Evolutionary conservation across 2,329 filamentous ascomycete species (phyloP), one percentile per base, ranked within the genome.

Genomic region (Rhynchosporium agropyri): DNA sequence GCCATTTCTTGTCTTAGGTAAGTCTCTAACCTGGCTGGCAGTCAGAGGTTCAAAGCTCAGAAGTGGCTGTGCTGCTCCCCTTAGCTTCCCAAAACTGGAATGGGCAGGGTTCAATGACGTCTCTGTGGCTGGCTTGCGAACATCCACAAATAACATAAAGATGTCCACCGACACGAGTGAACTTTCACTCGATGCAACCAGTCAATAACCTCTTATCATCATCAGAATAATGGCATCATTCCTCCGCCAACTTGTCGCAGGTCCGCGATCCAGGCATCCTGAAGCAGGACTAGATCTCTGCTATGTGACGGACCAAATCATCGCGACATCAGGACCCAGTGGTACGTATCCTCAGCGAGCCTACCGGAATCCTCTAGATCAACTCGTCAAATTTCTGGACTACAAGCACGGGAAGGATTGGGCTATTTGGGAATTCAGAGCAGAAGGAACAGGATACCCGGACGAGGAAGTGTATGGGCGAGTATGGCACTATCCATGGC

Each of bases 361-460:
- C 64, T 99, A 98, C 78, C 91, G 95, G 73, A 99, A 97, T 74
- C 94, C 94, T 0, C 87, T 97, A 56, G 89, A 96, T 73, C 85
- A 89, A 45, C 85, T 99, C 28, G 91, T 98, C 64, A 84, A 85
- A 67, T 99, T 94, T 75, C 88, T 99, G 66, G 92, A 98, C 77
- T 80, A 83, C 50, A 91, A 92, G 72, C 95, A 99, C 77, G 89
- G 84, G 33, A 79, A 86, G 31, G 80, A 95, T 67, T 99, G 95
- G 95, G 87, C 89, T 3, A 97, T 99, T 72, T 99, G 94, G 92
- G 95, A 99, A 78, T 99, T 99, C 71, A 88, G 95, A 51, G 95
- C 92, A 42, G 95, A 99, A 76, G 95, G 95, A 4, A 97, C 95
- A 0, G 95, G 95, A 1, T 99, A 99, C 72, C 92, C 92, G 0